Base-by-base conservation (phyloP, 148 eudicot genomes). In the Polygonum aviculare region DNA sequence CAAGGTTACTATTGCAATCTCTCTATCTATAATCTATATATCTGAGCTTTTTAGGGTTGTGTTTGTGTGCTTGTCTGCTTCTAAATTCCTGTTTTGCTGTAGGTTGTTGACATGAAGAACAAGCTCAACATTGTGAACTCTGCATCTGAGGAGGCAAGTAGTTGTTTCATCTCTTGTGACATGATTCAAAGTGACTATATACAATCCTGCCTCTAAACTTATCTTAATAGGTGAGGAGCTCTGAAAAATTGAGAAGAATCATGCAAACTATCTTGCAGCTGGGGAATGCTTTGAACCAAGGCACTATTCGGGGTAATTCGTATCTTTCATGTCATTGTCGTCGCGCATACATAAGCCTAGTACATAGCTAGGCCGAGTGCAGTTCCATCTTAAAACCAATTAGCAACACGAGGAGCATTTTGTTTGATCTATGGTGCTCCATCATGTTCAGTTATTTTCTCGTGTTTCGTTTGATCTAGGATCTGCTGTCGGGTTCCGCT, bases 401-500 rank as follows among this genome's bases (percentile, higher is more conserved):
- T 26, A 26, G 31, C 31, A 26, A 26, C 1, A 26, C 1, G 0
- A 73, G 52, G 75, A 47, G 54, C 54, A 73, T 49, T 49, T 36
- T 16, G 52, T 19, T 47, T 26, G 26, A 73, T 47, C 2, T 12
- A 50, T 74, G 39, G 72, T 69, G 10, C 40, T 33, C n/a, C 31
- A 26, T 1, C 0, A 12, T 18, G 41, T 69, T 69, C 3, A 33
- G 4, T 26, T 26, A 39, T 35, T 69, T 69, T 35, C 72, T 69
- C 2, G 39, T 54, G 47, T 38, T 75, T 75, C 8, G 7, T 36
- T 12, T 40, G 51, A 8, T 48, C 18, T 79, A 89, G 90, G 92
- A 76, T 85, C 92, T 82, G 92, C 92, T 77, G 89, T 89, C 77
- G 92, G 92, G 75, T 89, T 89, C 78, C 88, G 90, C 51, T 77